These are phyloP conservation scores for Fraxinus dipetala DNA, from an alignment of 305 asterid species.

Conservation along the genomic window DNA sequence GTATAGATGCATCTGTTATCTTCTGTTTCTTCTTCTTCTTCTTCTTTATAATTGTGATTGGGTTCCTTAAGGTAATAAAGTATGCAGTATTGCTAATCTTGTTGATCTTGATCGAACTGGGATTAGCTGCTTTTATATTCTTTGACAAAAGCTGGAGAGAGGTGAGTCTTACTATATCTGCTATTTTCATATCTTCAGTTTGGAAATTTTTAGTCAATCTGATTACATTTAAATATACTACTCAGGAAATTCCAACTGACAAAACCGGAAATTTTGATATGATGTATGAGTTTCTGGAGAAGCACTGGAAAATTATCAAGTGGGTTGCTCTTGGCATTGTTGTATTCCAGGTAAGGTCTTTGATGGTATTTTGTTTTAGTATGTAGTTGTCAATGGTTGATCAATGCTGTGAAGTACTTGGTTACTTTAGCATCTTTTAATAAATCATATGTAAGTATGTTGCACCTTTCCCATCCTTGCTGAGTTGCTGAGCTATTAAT, in stretches of 20 bases:
- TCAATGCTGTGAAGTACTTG: background rate
- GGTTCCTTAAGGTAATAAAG: slow-evolving; percentile 69
- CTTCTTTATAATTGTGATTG: slow-evolving; percentile 20
- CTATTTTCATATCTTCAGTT: slow-evolving; percentile 16
- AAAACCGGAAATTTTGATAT: slow-evolving; percentile 74
- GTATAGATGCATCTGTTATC: background rate
- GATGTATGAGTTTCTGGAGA: slow-evolving; percentile 68
- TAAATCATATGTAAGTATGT: background rate
- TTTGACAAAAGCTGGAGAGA: slow-evolving; percentile 91
- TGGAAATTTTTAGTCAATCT: slow-evolving; percentile 17
- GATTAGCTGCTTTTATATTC: slow-evolving; percentile 81
- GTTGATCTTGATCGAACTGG: slow-evolving; percentile 80
- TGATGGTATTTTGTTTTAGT: background rate
- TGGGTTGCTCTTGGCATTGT: slow-evolving; percentile 93
- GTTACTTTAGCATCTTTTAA: background rate
- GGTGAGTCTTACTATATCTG: slow-evolving; percentile 38
- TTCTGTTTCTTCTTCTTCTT: background rate
- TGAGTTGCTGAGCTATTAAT: background rate
- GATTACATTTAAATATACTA: slow-evolving; percentile 16
- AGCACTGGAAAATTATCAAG: slow-evolving; percentile 71
- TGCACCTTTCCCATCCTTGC: background rate
- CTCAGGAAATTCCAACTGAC: slow-evolving; percentile 79
- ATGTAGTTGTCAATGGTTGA: background rate
- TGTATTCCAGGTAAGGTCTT: slow-evolving; percentile 57
- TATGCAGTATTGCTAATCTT: slow-evolving; percentile 73